phyloP scores from a whole-genome alignment of 1,139 yeast species.

The Suhomyces bribrorum region DNA sequence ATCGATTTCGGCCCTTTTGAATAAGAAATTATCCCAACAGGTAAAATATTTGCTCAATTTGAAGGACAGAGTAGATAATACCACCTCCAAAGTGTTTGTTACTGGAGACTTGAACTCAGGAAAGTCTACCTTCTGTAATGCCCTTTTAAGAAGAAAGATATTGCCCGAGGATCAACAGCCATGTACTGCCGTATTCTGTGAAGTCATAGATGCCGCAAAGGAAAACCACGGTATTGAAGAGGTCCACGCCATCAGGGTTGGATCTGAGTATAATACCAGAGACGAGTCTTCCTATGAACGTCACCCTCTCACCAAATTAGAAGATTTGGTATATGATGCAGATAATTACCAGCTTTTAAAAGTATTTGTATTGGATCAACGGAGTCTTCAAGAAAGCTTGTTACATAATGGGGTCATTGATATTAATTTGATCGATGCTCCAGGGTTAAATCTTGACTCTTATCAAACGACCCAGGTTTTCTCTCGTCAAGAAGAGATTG shows the following conservation, averaged over 20 bases:
- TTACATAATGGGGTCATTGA: slow-evolving; percentile 90
- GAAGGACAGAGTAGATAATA: slow-evolving; percentile 84
- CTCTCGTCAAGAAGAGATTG: slow-evolving; percentile 96
- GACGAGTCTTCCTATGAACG: slow-evolving; percentile 68
- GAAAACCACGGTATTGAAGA: slow-evolving; percentile 79
- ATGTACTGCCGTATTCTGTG: slow-evolving; percentile 94
- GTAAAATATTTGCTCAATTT: slow-evolving; percentile 71
- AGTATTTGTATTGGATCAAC: slow-evolving; percentile 76
- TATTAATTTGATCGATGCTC: slow-evolving; percentile 92
- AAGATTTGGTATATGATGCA: slow-evolving; percentile 70
- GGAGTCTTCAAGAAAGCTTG: slow-evolving; percentile 70
- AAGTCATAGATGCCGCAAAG: slow-evolving; percentile 75
- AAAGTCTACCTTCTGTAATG: slow-evolving; percentile 93
- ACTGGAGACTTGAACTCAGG: slow-evolving; percentile 98
- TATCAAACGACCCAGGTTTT: slow-evolving; percentile 94
- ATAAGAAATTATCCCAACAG: slow-evolving; percentile 61
- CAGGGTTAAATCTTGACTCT: slow-evolving; percentile 92
- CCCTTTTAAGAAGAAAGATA: slow-evolving; percentile 72
- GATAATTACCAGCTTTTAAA: slow-evolving; percentile 74
- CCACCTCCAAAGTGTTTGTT: slow-evolving; percentile 88
- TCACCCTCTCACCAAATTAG: slow-evolving; percentile 56
- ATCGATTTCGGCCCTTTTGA: slow-evolving; percentile 65
- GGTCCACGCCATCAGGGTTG: slow-evolving; percentile 87
- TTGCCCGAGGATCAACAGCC: slow-evolving; percentile 98
- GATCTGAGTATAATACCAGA: slow-evolving; percentile 54